These are phyloP conservation scores for Globisporangium megalacanthum DNA, from an alignment of 352 stramenopile species.

Conservation along the genomic window DNA sequence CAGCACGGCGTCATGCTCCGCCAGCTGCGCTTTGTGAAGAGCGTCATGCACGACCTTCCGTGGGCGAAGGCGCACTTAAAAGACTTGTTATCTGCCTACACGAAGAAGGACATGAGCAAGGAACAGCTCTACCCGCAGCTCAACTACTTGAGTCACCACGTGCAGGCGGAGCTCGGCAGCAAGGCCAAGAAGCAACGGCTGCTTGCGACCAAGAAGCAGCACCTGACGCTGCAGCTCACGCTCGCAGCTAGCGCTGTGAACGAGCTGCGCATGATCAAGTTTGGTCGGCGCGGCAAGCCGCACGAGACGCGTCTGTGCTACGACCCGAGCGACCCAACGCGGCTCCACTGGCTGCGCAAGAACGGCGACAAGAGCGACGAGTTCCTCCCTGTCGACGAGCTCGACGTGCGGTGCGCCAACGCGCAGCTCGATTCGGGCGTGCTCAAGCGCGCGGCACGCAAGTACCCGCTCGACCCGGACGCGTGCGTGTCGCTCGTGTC, in stretches of 20 bases:
- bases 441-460: constrained; percentile 46
- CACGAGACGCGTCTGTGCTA: constrained; percentile 71
- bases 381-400: constrained; percentile 45
- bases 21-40: constrained; percentile 78
- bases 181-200: constrained; percentile 40
- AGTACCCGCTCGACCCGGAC: constrained; percentile 31
- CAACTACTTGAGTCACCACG: constrained; percentile 57
- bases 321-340: constrained; percentile 53
- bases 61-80: constrained; percentile 74
- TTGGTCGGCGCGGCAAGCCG: constrained; percentile 58
- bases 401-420: constrained; percentile 36
- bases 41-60: constrained; percentile 77
- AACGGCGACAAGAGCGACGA: constrained; percentile 66
- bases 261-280: constrained; percentile 62
- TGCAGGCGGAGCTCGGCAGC: constrained; percentile 47
- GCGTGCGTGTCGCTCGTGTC: constrained; percentile 58
- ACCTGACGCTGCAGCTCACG: constrained; percentile 52
- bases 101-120: constrained; percentile 65
- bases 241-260: constrained; percentile 61
- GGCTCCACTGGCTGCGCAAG: constrained; percentile 74
- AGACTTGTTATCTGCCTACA: constrained; percentile 60
- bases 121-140: constrained; percentile 77
- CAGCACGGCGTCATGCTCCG: constrained; percentile 79
- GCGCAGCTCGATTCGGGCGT: constrained; percentile 19
- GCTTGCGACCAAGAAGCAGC: constrained; percentile 51